phyloP scores from a whole-genome alignment of 169 alveolate genomes.

The Eimeria tenella region DNA sequence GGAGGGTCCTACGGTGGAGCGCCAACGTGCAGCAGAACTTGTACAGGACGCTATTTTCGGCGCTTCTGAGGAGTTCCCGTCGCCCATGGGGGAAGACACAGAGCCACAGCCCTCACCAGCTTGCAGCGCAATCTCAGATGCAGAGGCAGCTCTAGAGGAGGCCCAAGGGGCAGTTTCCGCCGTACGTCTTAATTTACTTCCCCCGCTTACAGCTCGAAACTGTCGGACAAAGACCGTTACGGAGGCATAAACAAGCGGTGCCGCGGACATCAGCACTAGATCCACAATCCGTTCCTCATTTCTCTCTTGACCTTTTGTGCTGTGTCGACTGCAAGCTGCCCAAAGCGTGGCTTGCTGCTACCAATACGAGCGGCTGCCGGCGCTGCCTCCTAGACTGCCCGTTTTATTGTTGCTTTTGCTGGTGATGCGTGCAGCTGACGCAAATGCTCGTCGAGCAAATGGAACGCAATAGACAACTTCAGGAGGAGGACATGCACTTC shows the following conservation, averaged over 20 bases:
- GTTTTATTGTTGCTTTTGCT: background rate
- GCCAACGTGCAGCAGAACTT: constrained; percentile 54
- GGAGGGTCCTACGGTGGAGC: constrained; percentile 35
- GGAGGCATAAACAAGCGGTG: no score
- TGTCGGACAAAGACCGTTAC: no score
- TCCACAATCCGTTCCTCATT: background rate
- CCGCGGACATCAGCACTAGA: no score
- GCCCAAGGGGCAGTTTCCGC: constrained; percentile 68
- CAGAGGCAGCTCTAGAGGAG: constrained; percentile 60
- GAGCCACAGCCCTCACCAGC: constrained; percentile 58
- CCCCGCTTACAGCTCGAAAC: background rate
- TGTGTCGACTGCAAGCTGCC: no score
- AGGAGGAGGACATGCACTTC: constrained; percentile 68
- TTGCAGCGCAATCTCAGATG: constrained; percentile 48
- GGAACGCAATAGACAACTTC: constrained; percentile 58
- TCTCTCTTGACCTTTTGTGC: background rate
- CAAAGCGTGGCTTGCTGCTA: no score
- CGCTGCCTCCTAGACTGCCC: background rate
- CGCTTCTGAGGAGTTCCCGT: constrained; percentile 54
- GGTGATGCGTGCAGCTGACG: constrained; percentile 65
- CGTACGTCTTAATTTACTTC: constrained; percentile 11
- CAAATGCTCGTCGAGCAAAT: constrained; percentile 56
- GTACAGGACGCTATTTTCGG: constrained; percentile 40
- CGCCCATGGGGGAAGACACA: constrained; percentile 40
- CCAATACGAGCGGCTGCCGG: background rate